Conservation (phyloP, 805 yeast species). For the Ogataea minuta region DNA sequence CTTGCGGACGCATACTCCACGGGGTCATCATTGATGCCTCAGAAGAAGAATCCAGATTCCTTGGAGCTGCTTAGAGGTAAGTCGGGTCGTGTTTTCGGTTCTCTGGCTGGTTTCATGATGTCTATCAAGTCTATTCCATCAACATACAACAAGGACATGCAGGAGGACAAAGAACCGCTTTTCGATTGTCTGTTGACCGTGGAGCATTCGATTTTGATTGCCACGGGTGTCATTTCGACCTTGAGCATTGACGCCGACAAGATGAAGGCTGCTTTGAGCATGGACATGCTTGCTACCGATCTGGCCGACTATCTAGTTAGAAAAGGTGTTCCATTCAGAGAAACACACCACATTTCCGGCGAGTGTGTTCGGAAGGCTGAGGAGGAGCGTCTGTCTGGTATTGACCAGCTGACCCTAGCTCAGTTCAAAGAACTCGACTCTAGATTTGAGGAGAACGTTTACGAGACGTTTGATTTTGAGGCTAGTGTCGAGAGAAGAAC, state of each 20-base stretch:
- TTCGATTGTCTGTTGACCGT: conserved; percentile 89
- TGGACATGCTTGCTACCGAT: conserved; percentile 99
- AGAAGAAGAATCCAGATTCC: conserved; percentile 97
- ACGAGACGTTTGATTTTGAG: conserved; percentile 86
- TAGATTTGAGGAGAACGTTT: conserved; percentile 80
- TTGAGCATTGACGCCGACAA: conserved; percentile 65
- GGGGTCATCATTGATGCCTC: conserved; percentile 98
- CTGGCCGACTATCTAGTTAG: conserved; percentile 96
- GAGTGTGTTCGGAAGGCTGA: conserved; percentile 94
- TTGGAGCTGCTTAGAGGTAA: conserved; percentile 94
- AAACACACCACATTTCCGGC: conserved; percentile 98
- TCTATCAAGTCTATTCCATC: conserved; percentile 96
- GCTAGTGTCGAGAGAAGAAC: conserved; percentile 93
- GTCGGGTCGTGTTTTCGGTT: conserved; percentile 95
- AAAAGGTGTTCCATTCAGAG: conserved; percentile 98
- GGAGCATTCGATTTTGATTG: conserved; percentile 89
- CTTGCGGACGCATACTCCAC: conserved; percentile 98
- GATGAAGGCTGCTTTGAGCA: conserved; percentile 87
- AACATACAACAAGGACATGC: conserved; percentile 96
- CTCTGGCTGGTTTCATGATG: conserved; percentile 94
- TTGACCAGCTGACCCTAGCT: conserved; percentile 74
- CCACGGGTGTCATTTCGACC: conserved; percentile 95
- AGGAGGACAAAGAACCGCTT: conserved; percentile 98
- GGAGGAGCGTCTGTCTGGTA: conserved; percentile 70
- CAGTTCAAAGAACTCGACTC: conserved; percentile 79